phyloP scores from a whole-genome alignment of 805 yeast species.

The Starmerella apis region DNA sequence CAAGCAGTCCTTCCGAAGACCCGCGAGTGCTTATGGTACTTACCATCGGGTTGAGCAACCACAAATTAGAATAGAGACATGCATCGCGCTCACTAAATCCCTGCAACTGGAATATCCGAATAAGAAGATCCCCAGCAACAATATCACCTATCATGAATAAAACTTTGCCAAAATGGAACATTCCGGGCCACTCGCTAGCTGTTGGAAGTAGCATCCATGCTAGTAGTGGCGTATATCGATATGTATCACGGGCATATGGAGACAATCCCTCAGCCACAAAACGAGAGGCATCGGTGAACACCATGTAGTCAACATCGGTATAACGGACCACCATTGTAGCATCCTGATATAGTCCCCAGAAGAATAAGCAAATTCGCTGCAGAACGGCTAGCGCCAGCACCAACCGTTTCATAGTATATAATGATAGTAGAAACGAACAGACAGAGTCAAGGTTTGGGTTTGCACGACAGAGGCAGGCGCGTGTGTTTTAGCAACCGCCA shows the following conservation, averaged over 20 bases:
- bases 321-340: slow-evolving; percentile 64
- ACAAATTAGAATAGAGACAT: slow-evolving; percentile 46
- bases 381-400: slow-evolving; percentile 28
- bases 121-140: slow-evolving; percentile 59
- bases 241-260: slow-evolving; percentile 79
- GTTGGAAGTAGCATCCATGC: slow-evolving; percentile 78
- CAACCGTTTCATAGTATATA: slow-evolving; percentile 4
- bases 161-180: slow-evolving; percentile 63
- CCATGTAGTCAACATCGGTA: slow-evolving; percentile 90
- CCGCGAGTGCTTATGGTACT: slow-evolving; percentile 88
- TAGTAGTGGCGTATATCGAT: slow-evolving; percentile 82
- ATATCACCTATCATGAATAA: slow-evolving; percentile 70
- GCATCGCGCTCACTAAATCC: slow-evolving; percentile 31
- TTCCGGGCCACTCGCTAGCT: slow-evolving; percentile 26
- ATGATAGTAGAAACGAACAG: neutral
- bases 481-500: no score
- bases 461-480: neutral
- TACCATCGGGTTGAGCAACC: slow-evolving; percentile 94
- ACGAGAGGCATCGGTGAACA: slow-evolving; percentile 83
- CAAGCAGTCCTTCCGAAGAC: slow-evolving; percentile 78
- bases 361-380: slow-evolving; percentile 50
- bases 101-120: slow-evolving; percentile 28
- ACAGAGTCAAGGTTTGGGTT: neutral
- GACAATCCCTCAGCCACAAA: slow-evolving; percentile 52
- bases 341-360: slow-evolving; percentile 83